Base-by-base conservation (phyloP, 768 basidiomycete genomes). In the Amyloporia xantha region DNA sequence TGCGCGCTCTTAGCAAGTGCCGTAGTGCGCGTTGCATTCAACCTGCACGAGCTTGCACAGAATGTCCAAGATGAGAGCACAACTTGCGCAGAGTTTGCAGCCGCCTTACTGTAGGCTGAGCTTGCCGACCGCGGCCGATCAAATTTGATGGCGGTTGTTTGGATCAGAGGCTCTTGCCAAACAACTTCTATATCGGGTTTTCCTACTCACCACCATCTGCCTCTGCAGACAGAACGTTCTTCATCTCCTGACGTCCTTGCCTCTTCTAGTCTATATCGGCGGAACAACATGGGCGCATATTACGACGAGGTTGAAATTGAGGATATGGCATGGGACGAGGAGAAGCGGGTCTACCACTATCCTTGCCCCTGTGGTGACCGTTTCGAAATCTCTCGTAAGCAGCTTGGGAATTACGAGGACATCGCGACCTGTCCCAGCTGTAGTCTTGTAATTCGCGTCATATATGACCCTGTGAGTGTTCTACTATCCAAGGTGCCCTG, bases 231-330 rank as follows among this genome's bases (percentile, higher is more conserved):
- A 9, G 41, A 23, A 5, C 20, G 41, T 17, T 11, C 41, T n/a
- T 26, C 30, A 6, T 10, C 42, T 27, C 30, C 45, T 26, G 35
- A n/a, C n/a, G n/a, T 33, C 43, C 25, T 38, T 10, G 6, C 27
- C 21, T 19, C 24, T n/a, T n/a, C n/a, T 11, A 20, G 13, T n/a
- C n/a, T n/a, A n/a, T n/a, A n/a, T n/a, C n/a, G n/a, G n/a, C n/a
- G n/a, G n/a, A 47, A 39, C 35, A 10, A 12, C 3, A 90, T 91
- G 88, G 86, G 82, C 13, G 84, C 84, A 19, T 91, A 88, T 67
- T 94, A 97, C 73, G 93, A 97, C 72, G 94, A 96, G 67, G 82
- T 97, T 23, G 93, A 97, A 64, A 96, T 97, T 46, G 95, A 97
- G 62, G 94, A 96, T 61, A 94, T 96, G 84, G 77, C 71, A 13